Percentiles rank a stretch among this genome's conserved stretches.
These are phyloP conservation scores for Rhizophagus sp. DNA, from an alignment of 192 early-diverging fungal genomes.

Conservation along the genomic window DNA sequence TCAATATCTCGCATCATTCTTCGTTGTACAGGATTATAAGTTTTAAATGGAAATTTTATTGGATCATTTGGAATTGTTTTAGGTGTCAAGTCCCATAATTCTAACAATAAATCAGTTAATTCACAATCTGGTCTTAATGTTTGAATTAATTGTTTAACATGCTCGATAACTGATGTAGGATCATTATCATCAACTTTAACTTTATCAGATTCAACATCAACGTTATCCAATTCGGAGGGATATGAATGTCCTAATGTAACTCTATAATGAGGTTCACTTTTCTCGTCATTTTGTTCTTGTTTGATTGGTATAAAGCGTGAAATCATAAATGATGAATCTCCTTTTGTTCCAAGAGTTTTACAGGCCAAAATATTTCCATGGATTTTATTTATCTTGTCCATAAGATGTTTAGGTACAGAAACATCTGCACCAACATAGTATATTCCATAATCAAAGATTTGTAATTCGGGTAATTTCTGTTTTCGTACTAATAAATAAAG, in stretches of 20 bases:
- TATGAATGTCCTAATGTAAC: neutral
- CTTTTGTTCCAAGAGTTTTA: neutral
- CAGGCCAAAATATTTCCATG: neutral
- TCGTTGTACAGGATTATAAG: too few species aligned
- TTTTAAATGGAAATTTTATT: too few species aligned
- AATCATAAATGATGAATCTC: neutral
- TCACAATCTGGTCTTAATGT: too few species aligned
- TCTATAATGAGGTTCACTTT: neutral
- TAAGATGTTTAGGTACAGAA: neutral
- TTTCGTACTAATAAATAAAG: constrained; percentile 5
- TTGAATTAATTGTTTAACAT: too few species aligned
- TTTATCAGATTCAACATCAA: too few species aligned
- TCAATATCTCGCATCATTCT: too few species aligned
- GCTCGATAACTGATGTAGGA: too few species aligned
- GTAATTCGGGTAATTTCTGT: constrained; percentile 9
- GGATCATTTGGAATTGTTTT: too few species aligned
- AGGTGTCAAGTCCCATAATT: too few species aligned
- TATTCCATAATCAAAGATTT: neutral
- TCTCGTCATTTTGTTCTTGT: neutral
- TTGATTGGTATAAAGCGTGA: neutral
- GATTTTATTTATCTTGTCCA: neutral
- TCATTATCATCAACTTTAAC: too few species aligned
- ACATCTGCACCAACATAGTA: neutral
- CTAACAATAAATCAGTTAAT: too few species aligned
- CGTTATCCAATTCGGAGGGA: neutral